Percentiles rank a stretch among this genome's conserved stretches.
Conservation (phyloP, 2,329 filamentous ascomycete genomes). For the Sclerotinia subarctica region DNA sequence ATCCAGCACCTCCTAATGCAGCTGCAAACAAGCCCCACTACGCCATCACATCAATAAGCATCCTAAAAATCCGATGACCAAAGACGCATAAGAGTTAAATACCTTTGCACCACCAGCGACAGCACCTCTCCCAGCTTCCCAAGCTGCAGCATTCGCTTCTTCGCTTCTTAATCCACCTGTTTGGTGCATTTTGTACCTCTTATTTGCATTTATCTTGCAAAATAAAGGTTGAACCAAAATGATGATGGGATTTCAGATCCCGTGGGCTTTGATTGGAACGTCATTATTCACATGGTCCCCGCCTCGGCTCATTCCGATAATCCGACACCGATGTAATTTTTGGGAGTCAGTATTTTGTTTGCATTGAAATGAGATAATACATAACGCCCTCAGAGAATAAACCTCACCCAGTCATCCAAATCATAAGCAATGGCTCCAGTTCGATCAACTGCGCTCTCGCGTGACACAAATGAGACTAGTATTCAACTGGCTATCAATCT, state of each 20-base stretch:
- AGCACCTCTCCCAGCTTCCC: slow-evolving; percentile 68
- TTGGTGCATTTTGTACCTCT: slow-evolving; percentile 42
- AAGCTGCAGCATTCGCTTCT: slow-evolving; percentile 67
- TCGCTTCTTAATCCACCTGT: slow-evolving; percentile 60
- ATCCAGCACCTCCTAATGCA: slow-evolving; percentile 59
- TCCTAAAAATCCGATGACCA: background rate
- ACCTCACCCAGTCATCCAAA: background rate
- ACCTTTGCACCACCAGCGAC: slow-evolving; percentile 63
- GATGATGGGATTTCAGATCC: slow-evolving; percentile 6
- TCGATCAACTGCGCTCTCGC: slow-evolving; percentile 74
- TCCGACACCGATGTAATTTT: slow-evolving; percentile 17
- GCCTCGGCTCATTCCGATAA: slow-evolving; percentile 21
- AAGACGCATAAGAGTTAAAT: slow-evolving; percentile 27
- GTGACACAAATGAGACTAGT: slow-evolving; percentile 97
- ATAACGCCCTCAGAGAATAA: background rate
- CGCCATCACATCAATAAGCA: slow-evolving; percentile 15
- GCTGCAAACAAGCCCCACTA: slow-evolving; percentile 68
- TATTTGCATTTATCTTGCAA: slow-evolving; percentile 21
- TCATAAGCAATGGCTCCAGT: slow-evolving; percentile 21
- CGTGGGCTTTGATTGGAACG: slow-evolving; percentile 16
- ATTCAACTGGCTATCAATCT: slow-evolving; percentile 68
- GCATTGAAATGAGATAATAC: background rate
- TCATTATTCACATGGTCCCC: slow-evolving; percentile 8
- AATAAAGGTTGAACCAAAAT: slow-evolving; percentile 9
- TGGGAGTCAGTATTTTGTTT: background rate